Evolutionary conservation across 2,329 filamentous ascomycete species (phyloP), one percentile per base, ranked within the genome.

Genomic region (Juglanconis oblonga): DNA sequence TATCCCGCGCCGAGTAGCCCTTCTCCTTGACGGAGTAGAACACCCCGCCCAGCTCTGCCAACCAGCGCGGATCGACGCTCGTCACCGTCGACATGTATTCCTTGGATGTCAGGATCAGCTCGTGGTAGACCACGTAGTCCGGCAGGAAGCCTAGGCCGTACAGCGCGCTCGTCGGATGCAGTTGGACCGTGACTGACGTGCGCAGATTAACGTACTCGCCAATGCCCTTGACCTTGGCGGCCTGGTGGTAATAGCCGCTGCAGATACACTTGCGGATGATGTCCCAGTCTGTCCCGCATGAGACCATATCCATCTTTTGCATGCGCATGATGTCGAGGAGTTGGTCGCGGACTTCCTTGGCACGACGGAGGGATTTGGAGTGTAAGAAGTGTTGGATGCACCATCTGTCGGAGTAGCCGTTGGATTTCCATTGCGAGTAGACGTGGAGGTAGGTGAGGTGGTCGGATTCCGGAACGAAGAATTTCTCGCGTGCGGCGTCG

Each of bases 41-140:
- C 0, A 99, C 95, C 1, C 93, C 95, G 38, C 96, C 95, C 5
- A 99, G 81, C 72, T 99, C 95, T 6, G 95, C 95, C 45, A 99
- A 85, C 95, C 95, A 99, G 72, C 96, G 92, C 55, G 95, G 94
- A 72, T 99, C 95, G 1, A 99, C 95, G 1, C 92, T 87, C 4
- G 95, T 99, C 9, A 99, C 95, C 4, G 92, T 97, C 3, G 91
- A 96, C 87, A 99, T 97, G 78, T 98, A 99, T 72, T 98, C 95
- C 72, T 97, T 97, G 59, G 88, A 91, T 0, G 95, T 99, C 62
- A 99, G 85, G 68, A 99, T 97, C 61, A 99, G 85, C 75, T 99
- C 95, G 79, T 99, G 95, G 75, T 99, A 99, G 47, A 99, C 87
- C 55, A 99, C 92, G 70, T 98, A 98, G 72, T 99, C 95, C 1